These are phyloP conservation scores for Capniomyces stellatus DNA, from an alignment of 371 early-diverging fungal genomes.

Conservation along the genomic window DNA sequence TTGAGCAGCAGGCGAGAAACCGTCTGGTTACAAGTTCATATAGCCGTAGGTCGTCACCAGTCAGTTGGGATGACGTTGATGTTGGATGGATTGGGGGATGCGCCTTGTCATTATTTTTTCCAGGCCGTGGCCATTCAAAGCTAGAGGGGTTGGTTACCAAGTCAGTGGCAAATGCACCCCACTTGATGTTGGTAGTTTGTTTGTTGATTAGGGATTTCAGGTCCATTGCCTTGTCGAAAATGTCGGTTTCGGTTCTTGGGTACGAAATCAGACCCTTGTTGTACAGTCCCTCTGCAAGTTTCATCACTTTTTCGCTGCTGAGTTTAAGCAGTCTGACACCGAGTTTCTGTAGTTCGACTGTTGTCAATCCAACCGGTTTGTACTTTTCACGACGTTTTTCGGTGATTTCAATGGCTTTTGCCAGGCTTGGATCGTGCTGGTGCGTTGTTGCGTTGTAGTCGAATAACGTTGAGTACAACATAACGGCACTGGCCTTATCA, in stretches of 20 bases:
- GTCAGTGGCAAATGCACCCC: slow-evolving; percentile 36
- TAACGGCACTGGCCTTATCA: slow-evolving; percentile 46
- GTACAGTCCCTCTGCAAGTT: slow-evolving; percentile 69
- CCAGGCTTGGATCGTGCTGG: slow-evolving; percentile 40
- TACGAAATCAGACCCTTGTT: slow-evolving; percentile 87
- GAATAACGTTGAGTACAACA: slow-evolving; percentile 29
- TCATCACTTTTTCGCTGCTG: slow-evolving; percentile 71
- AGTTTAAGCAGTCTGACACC: slow-evolving; percentile 54
- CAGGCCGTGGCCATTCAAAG: slow-evolving; percentile 68
- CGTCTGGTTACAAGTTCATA: slow-evolving; percentile 88
- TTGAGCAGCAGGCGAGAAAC: slow-evolving; percentile 88
- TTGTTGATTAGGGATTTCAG: slow-evolving; percentile 43
- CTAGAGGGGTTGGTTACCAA: slow-evolving; percentile 44
- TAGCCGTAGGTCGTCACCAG: slow-evolving; percentile 52
- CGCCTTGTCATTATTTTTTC: slow-evolving; percentile 92
- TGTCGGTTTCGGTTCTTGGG: slow-evolving; percentile 98
- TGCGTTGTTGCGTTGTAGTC: slow-evolving; percentile 16
- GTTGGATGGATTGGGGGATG: slow-evolving; percentile 99
- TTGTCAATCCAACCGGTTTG: slow-evolving; percentile 86
- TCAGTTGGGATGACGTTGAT: slow-evolving; percentile 32
- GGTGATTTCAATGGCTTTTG: slow-evolving; percentile 37
- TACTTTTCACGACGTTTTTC: slow-evolving; percentile 59
- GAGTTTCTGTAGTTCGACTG: slow-evolving; percentile 86
- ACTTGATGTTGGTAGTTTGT: slow-evolving; percentile 36
- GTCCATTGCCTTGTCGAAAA: slow-evolving; percentile 65